These are phyloP conservation scores for Cinnamomum chago DNA, from an alignment of 164 flowering plant genomes.

Conservation along the genomic window DNA sequence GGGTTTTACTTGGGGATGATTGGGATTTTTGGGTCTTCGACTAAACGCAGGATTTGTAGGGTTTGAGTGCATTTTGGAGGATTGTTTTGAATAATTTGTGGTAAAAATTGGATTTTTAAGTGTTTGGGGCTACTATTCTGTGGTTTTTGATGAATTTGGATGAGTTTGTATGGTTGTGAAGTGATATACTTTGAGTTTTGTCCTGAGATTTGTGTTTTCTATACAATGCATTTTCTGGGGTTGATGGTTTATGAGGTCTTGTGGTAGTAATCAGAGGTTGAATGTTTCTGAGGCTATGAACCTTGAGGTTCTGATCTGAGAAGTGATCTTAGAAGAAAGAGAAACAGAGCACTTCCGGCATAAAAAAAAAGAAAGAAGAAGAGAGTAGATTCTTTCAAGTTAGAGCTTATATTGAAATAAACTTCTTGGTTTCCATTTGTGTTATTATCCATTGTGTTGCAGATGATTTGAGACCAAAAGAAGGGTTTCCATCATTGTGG, in stretches of 20 bases:
- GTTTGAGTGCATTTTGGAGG: neutral
- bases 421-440: neutral
- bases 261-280: neutral
- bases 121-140: neutral
- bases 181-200: neutral
- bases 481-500: neutral
- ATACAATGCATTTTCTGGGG: neutral
- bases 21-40: neutral
- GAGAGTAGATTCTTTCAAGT: neutral
- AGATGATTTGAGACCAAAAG: too few relatives aligned
- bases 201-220: neutral
- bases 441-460: neutral
- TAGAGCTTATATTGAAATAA: neutral
- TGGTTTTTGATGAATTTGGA: neutral
- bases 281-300: neutral
- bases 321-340: neutral
- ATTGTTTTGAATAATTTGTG: neutral
- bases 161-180: neutral
- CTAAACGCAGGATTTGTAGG: neutral
- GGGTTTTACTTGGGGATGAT: neutral
- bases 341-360: neutral
- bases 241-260: neutral
- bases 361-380: too few relatives aligned
- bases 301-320: neutral
- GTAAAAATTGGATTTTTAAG: neutral